A percentile compares a stretch with the other conserved stretches of the same genome.
Conservation (phyloP, 2,329 filamentous ascomycete species). For the Ampelomyces quisqualis region DNA sequence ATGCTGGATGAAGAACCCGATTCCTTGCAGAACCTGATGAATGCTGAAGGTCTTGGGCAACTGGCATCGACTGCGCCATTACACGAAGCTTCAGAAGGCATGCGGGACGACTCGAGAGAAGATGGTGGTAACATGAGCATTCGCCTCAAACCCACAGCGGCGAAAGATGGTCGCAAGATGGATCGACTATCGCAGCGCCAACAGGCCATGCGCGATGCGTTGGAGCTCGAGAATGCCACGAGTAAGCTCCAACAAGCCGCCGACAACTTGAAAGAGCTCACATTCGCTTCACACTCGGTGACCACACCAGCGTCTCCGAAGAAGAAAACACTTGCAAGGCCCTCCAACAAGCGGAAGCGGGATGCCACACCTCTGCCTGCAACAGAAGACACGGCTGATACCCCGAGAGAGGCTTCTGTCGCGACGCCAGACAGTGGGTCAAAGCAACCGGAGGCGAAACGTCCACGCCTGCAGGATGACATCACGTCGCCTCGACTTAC, state of each 20-base stretch:
- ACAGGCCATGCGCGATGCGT: constrained; percentile 49
- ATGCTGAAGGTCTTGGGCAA: constrained; percentile 19
- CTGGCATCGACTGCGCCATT: constrained; percentile 14
- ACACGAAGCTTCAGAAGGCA: constrained; percentile 15
- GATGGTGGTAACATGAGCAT: constrained; percentile 68
- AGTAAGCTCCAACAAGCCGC: constrained; percentile 39
- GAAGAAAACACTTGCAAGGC: constrained; percentile 24
- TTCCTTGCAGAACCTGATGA: constrained; percentile 25
- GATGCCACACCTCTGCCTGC: constrained; percentile 48
- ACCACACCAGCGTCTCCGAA: constrained; percentile 22
- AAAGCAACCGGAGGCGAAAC: constrained; percentile 35
- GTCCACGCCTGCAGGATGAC: constrained; percentile 19
- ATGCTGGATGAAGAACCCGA: constrained; percentile 60
- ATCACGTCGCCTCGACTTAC: constrained; percentile 15
- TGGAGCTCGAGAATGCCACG: constrained; percentile 40
- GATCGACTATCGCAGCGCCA: constrained; percentile 63
- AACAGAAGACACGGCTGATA: constrained; percentile 13
- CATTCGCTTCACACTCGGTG: constrained; percentile 26
- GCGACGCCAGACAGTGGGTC: constrained; percentile 30
- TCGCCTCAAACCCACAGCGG: constrained; percentile 76
- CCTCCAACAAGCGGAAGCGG: constrained; percentile 56
- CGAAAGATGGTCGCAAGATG: constrained; percentile 75
- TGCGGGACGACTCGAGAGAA: constrained; percentile 45
- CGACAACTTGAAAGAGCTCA: constrained; percentile 38
- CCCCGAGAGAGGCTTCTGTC: constrained; percentile 25